Evolutionary conservation across 2,329 filamentous ascomycete genomes (phyloP).

Genomic region (Exophiala viscosa): DNA sequence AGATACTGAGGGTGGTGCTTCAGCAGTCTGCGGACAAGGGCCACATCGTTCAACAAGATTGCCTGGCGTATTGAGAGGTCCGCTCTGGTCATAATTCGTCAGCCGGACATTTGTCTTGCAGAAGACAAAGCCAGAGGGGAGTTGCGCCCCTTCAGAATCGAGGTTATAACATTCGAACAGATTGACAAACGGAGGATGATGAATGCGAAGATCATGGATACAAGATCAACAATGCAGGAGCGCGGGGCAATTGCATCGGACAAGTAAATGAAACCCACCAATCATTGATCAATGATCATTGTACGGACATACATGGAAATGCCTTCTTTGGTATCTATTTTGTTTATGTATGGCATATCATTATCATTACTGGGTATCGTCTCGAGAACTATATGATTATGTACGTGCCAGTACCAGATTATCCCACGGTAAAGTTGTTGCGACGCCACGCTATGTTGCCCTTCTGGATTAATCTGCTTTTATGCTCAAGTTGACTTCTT

Average conservation of each 20-base stretch:
- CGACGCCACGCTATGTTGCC: not conserved
- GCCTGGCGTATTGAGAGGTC: slow-evolving; percentile 55
- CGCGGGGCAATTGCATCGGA: not conserved
- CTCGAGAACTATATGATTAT: too few relatives aligned
- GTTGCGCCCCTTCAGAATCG: not conserved
- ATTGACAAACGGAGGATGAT: not conserved
- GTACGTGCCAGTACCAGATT: too few relatives aligned
- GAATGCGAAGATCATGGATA: not conserved
- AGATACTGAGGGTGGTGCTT: slow-evolving; percentile 66
- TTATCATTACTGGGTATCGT: not conserved
- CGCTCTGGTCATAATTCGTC: slow-evolving; percentile 14
- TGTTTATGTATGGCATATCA: not conserved
- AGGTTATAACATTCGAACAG: not conserved
- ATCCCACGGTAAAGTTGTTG: not conserved
- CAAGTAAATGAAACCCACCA: not conserved
- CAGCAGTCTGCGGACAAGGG: slow-evolving; percentile 73
- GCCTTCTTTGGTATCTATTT: too few relatives aligned
- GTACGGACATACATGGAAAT: not conserved
- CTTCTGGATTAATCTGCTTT: not conserved
- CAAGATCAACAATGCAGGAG: not conserved
- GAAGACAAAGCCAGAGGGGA: not conserved
- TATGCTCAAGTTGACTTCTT: slow-evolving; percentile 16
- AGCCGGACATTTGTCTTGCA: too few relatives aligned
- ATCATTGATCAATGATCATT: not conserved
- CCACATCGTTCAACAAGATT: slow-evolving; percentile 69